Evolutionary conservation across 495 filamentous ascomycete species (phyloP).

Genomic region (Gamarada debralockiae): DNA sequence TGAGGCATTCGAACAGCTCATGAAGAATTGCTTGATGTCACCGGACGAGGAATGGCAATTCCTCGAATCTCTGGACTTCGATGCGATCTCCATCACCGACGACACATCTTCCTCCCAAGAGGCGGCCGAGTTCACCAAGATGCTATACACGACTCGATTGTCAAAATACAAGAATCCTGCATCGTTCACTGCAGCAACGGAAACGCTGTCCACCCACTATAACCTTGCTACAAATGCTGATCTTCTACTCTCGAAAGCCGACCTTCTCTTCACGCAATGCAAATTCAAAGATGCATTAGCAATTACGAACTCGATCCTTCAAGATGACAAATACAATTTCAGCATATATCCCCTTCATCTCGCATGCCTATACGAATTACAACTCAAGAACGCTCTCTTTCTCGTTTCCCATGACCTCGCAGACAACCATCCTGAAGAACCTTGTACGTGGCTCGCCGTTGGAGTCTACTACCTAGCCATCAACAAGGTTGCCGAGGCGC

Average conservation of each 20-base stretch:
- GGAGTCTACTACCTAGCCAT: slow-evolving; percentile 93
- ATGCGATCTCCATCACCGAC: slow-evolving; percentile 58
- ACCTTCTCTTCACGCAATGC: slow-evolving; percentile 92
- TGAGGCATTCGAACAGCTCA: slow-evolving; percentile 95
- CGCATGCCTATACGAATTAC: slow-evolving; percentile 86
- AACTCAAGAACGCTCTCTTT: slow-evolving; percentile 82
- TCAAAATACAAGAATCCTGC: slow-evolving; percentile 92
- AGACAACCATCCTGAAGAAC: slow-evolving; percentile 86
- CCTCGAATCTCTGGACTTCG: slow-evolving; percentile 87
- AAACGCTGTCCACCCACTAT: slow-evolving; percentile 89
- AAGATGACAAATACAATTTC: slow-evolving; percentile 83
- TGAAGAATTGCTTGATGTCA: slow-evolving; percentile 97
- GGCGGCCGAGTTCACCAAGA: slow-evolving; percentile 87
- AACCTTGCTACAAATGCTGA: slow-evolving; percentile 85
- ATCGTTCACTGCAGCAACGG: slow-evolving; percentile 79
- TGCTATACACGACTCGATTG: slow-evolving; percentile 94
- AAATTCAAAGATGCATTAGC: slow-evolving; percentile 81
- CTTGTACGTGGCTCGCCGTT: slow-evolving; percentile 88
- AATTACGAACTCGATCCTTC: slow-evolving; percentile 78
- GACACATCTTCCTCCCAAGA: slow-evolving; percentile 66
- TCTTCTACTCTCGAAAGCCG: slow-evolving; percentile 86
- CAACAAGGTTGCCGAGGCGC: slow-evolving; percentile 84
- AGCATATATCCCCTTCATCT: slow-evolving; percentile 85
- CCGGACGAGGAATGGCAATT: slow-evolving; percentile 95
- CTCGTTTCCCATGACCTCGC: slow-evolving; percentile 92